phyloP scores from a whole-genome alignment of 139 green algal species.

The Nannochloris sp. region DNA sequence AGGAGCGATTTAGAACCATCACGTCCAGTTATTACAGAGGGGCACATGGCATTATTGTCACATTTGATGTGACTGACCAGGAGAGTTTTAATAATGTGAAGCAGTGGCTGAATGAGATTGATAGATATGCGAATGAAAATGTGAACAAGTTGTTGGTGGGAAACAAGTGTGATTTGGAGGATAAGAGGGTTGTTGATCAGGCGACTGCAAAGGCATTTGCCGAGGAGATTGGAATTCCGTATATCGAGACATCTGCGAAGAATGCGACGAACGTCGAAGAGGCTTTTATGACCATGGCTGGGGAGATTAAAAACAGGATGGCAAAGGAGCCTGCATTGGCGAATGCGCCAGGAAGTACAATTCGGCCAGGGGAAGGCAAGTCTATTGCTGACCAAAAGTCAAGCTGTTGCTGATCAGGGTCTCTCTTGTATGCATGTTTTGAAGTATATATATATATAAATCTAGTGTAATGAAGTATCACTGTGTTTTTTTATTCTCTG shows the following conservation, averaged over 20 bases:
- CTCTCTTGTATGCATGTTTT: neutral
- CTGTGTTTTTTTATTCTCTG: neutral
- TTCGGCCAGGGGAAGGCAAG: slow-evolving; percentile 72
- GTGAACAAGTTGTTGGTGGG: slow-evolving; percentile 99
- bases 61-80: slow-evolving; percentile 99
- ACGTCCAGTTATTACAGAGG: slow-evolving; percentile 97
- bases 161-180: slow-evolving; percentile 96
- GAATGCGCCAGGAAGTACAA: slow-evolving; percentile 54
- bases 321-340: slow-evolving; percentile 67
- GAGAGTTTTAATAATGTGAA: slow-evolving; percentile 99
- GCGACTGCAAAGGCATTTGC: slow-evolving; percentile 95
- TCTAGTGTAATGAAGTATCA: neutral
- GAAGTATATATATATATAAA: neutral
- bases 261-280: slow-evolving; percentile 97
- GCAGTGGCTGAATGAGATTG: slow-evolving; percentile 99
- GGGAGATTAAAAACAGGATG: slow-evolving; percentile 99
- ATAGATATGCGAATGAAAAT: slow-evolving; percentile 98
- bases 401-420: slow-evolving; percentile 64
- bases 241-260: slow-evolving; percentile 98
- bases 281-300: slow-evolving; percentile 99
- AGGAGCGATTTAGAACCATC: slow-evolving; percentile 98
- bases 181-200: slow-evolving; percentile 95
- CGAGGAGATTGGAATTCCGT: slow-evolving; percentile 98
- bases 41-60: slow-evolving; percentile 97
- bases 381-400: slow-evolving; percentile 61